Evolutionary conservation across 768 basidiomycete genomes (phyloP), one percentile per base, ranked within the genome.

Genomic region (Naganishia antarctica): DNA sequence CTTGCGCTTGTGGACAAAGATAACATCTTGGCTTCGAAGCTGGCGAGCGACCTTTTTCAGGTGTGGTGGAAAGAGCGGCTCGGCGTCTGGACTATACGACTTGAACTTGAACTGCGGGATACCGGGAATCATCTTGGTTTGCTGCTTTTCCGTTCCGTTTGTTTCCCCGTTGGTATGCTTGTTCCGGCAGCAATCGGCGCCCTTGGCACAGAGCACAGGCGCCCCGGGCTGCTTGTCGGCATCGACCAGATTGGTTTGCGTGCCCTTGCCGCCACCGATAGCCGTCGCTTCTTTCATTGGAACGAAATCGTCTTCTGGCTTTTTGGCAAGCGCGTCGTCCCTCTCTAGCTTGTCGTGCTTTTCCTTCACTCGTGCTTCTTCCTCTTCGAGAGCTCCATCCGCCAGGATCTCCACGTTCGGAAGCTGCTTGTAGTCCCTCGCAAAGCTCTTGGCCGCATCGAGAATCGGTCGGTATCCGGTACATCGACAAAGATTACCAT

Each of bases 401-500:
- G 8, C 43, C 34, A 41, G 32, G 31, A 68, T 64, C 29, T 32
- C 21, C 23, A 49, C 46, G 26, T 68, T 64, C 23, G 41, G 31
- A 26, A 53, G 28, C 21, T 29, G 37, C 46, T 48, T 40, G 37
- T 68, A 67, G 2, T 70, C 69, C 18, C 65, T 67, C 16, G 69
- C 68, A 46, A 73, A 73, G 6, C 60, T 64, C 66, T 73, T 73
- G 60, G 68, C 69, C 0, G 69, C 70, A 32, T 66, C 60, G 45
- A 73, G 62, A 34, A 73, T 70, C 28, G 69, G 68, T n/a, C 66
- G 60, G 53, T 71, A 71, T 2, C 72, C 72, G 0, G 72, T 73
- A 61, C 72, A 73, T n/a, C 69, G 63, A 48, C 71, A 70, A 0
- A 70, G 46, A 58, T 73, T 73, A 0, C 69, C 69, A 53, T 73